Evolutionary conservation across 768 basidiomycete species (phyloP), one percentile per base, ranked within the genome.

Genomic region (Lactarius tabidus): DNA sequence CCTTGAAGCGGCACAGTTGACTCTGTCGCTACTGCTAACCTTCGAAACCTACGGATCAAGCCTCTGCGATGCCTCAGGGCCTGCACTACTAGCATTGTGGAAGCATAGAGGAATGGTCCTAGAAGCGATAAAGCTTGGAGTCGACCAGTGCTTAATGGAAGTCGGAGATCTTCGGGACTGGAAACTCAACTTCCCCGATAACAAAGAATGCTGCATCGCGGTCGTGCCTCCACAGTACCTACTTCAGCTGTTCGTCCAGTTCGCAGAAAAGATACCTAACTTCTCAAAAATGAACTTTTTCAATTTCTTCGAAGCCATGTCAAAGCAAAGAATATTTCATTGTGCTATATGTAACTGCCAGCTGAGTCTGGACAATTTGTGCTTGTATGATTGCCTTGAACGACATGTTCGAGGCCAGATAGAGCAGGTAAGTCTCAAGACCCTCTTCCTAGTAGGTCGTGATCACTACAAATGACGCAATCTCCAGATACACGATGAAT

Each of bases 81-180:
- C 54, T n/a, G 59, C 59, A 29, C 54, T 60, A 23, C 20, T 28
- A 15, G 56, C 60, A 4, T 29, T 66, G 10, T 62, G 65, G 60
- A 62, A 33, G 36, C 38, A 53, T 33, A 45, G 56, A 26, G 15
- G n/a, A 10, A 8, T 36, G 36, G 29, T 29, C 1, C 28, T 31
- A 6, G 15, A 20, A n/a, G 23, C 59, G 26, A 31, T 52, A 6
- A 43, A 26, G 20, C 36, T 1, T 0, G 55, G 57, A 2, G 12
- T 54, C 5, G 38, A 54, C 2, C 33, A 29, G 26, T 64, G 57
- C 31, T 12, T 59, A 8, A 1, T 1, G 18, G 64, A 65, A 26
- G 59, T 65, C 3, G 36, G 38, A 6, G 36, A 65, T 53, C 64
- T 65, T 39, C 54, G 31, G n/a, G 36, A 10, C 18, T 61, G 43